A percentile compares a stretch with the other conserved stretches of the same genome.
These are phyloP conservation scores for Aspergillus sclerotioniger DNA, from an alignment of 495 filamentous ascomycete species.

Conservation along the genomic window DNA sequence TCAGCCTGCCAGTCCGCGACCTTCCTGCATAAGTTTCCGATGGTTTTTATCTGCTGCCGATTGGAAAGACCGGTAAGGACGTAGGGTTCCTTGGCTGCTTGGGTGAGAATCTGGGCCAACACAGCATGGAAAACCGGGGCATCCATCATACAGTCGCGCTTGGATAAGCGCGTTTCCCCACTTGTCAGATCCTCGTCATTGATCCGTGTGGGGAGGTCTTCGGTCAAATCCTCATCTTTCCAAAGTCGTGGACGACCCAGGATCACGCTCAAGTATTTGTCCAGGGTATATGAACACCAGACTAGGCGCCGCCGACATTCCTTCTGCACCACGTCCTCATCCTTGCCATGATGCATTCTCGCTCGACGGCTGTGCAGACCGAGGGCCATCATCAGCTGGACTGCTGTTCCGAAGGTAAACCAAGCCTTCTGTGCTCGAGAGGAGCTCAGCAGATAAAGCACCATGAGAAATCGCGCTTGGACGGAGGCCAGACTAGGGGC, in stretches of 20 bases:
- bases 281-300: conserved; percentile 32
- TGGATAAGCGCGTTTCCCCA: neutral
- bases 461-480: conserved; percentile 28
- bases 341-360: neutral
- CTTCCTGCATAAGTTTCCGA: conserved; percentile 12
- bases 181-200: conserved; percentile 23
- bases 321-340: conserved; percentile 7
- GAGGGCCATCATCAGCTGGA: conserved; percentile 31
- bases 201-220: conserved; percentile 23
- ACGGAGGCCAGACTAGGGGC: conserved; percentile 22
- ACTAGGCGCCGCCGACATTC: conserved; percentile 27
- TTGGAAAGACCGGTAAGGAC: conserved; percentile 17
- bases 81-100: conserved; percentile 26
- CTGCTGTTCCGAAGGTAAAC: conserved; percentile 29
- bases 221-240: conserved; percentile 28
- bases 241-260: conserved; percentile 27
- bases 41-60: conserved; percentile 19
- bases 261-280: conserved; percentile 32
- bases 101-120: conserved; percentile 24
- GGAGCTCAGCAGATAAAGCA: conserved; percentile 28
- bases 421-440: conserved; percentile 30
- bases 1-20: conserved; percentile 25
- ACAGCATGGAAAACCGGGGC: conserved; percentile 27
- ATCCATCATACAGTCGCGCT: conserved; percentile 30
- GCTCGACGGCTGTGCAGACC: conserved; percentile 25